phyloP scores from a whole-genome alignment of 2,329 filamentous ascomycete species.

The Neonectria magnoliae region DNA sequence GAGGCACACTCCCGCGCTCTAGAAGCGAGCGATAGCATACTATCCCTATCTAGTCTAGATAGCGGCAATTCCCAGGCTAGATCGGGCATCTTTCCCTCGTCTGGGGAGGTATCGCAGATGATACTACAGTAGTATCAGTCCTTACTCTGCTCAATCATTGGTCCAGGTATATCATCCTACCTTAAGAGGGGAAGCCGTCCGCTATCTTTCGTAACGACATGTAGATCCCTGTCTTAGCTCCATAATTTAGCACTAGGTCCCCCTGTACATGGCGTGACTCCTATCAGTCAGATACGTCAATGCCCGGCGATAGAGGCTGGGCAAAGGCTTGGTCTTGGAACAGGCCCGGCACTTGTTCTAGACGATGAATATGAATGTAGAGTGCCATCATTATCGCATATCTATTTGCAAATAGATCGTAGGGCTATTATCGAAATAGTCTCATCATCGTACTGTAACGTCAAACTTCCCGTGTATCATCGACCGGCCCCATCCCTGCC shows the following conservation, averaged over 20 bases:
- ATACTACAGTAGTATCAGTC: neutral
- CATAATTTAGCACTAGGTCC: neutral
- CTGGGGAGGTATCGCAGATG: neutral
- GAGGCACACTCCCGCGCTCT: neutral
- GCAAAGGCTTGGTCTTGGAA: too few species aligned
- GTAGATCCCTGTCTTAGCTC: neutral
- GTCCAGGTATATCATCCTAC: neutral
- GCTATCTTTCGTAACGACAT: neutral
- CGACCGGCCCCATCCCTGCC: slow-evolving; percentile 14
- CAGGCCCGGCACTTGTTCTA: neutral
- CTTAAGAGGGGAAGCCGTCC: neutral
- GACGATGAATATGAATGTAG: too few species aligned
- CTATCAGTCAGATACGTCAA: neutral
- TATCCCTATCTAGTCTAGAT: neutral
- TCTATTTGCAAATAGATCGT: too few species aligned
- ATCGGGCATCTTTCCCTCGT: neutral
- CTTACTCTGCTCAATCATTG: neutral
- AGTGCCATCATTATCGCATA: too few species aligned
- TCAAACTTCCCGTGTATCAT: neutral
- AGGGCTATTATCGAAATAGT: too few species aligned
- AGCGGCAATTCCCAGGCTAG: neutral
- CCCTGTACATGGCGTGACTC: neutral
- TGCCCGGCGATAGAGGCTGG: too few species aligned
- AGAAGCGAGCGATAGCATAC: neutral
- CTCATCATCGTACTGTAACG: neutral